Conservation (phyloP, 2,329 filamentous ascomycete genomes). For the Cladophialophora immunda region DNA sequence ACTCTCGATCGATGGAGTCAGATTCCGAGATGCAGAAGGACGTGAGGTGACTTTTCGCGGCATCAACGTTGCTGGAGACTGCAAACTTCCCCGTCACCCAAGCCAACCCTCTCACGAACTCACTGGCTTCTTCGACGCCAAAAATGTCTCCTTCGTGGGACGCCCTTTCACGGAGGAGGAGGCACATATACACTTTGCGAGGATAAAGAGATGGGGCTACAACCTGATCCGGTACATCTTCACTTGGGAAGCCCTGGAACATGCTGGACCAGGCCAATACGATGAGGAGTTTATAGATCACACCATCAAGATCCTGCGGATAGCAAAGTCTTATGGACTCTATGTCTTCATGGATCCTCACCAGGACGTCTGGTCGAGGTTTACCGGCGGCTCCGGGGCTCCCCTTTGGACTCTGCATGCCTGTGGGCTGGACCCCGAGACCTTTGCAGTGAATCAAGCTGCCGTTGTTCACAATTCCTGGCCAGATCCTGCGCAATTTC, state of each 20-base stretch:
- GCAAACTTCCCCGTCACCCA: slow-evolving; percentile 85
- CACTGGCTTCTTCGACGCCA: slow-evolving; percentile 88
- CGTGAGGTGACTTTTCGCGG: slow-evolving; percentile 89
- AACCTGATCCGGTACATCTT: slow-evolving; percentile 97
- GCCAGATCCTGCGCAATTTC: slow-evolving; percentile 82
- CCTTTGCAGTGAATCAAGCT: slow-evolving; percentile 85
- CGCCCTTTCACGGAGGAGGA: slow-evolving; percentile 85
- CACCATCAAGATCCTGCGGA: slow-evolving; percentile 82
- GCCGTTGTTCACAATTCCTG: slow-evolving; percentile 96
- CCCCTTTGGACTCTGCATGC: slow-evolving; percentile 99
- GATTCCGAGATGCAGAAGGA: slow-evolving; percentile 81
- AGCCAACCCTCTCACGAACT: slow-evolving; percentile 80
- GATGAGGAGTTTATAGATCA: slow-evolving; percentile 94
- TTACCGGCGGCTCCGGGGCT: slow-evolving; percentile 91
- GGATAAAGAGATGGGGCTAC: slow-evolving; percentile 88
- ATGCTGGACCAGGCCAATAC: slow-evolving; percentile 86
- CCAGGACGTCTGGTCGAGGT: slow-evolving; percentile 98
- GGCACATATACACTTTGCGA: slow-evolving; percentile 84
- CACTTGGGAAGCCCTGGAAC: slow-evolving; percentile 98
- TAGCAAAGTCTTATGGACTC: slow-evolving; percentile 90
- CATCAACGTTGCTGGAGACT: slow-evolving; percentile 91
- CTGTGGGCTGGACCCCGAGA: slow-evolving; percentile 85
- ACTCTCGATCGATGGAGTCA: slow-evolving; percentile 82
- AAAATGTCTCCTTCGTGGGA: slow-evolving; percentile 86
- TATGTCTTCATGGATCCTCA: slow-evolving; percentile 99